Conservation (phyloP, 768 basidiomycete genomes). For the Boletus rex-veris region DNA sequence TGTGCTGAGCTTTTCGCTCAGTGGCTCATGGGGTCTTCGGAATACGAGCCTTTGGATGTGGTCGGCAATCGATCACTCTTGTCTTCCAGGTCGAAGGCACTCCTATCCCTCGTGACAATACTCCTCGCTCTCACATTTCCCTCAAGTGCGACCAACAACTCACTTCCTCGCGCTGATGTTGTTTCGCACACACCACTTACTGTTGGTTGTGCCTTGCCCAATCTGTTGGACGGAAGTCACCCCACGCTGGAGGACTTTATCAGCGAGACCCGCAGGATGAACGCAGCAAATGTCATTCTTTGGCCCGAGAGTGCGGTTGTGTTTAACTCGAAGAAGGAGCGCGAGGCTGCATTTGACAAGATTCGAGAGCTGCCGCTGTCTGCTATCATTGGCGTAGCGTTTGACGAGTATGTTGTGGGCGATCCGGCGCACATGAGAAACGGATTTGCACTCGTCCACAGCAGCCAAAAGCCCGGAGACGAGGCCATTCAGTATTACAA, state of each 20-base stretch:
- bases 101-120: conserved; percentile 36
- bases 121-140: conserved; percentile 53
- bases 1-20: conserved; percentile 48
- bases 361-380: conserved; percentile 34
- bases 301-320: conserved; percentile 82
- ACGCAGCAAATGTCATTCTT: conserved; percentile 53
- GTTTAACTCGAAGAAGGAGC: conserved; percentile 52
- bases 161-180: conserved; percentile 39
- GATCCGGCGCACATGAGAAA: conserved; percentile 46
- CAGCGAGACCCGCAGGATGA: conserved; percentile 48
- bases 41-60: conserved; percentile 12
- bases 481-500: conserved; percentile 64
- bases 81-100: conserved; percentile 24
- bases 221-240: conserved; percentile 39
- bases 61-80: conserved; percentile 4
- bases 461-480: conserved; percentile 33
- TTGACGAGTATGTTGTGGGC: conserved; percentile 55
- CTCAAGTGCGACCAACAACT: conserved; percentile 42
- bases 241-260: conserved; percentile 59
- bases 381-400: conserved; percentile 64
- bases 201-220: conserved; percentile 68
- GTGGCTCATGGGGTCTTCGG: conserved; percentile 52
- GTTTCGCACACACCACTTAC: conserved; percentile 48
- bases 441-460: conserved; percentile 58
- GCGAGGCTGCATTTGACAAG: conserved; percentile 43